Base-by-base conservation (phyloP, 78 protist genomes). In the Speleostelium caveatum region DNA sequence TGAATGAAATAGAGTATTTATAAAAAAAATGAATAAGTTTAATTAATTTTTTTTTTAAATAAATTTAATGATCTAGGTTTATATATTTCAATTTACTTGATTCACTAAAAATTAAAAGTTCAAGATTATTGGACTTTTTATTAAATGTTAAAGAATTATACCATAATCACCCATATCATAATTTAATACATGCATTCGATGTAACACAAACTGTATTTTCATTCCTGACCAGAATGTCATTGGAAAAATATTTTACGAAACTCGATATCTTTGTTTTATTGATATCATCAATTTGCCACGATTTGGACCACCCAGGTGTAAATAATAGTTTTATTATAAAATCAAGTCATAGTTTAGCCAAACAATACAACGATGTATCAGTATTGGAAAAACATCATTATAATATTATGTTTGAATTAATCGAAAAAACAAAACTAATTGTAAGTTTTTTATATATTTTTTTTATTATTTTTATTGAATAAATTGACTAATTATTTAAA, bases 181-280 rank as follows among this genome's bases (percentile, higher is more conserved):
- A 90, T 65, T 96, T 92, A 36, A 24, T 24, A 35, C 97, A 96
- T 59, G 95, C 96, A 4, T 24, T 96, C 28, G 97, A 96, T 55
- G 95, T 91, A 4, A 71, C 77, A 28, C 77, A 72, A 58, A 72
- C 77, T 12, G 33, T 53, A 16, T 72, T 72, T 35, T 28, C 35
- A 28, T 56, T 36, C 8, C 8, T 94, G 24, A 53, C 35, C 10
- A 24, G 39, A 35, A 53, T 42, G 35, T 45, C 55, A 14, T 33
- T 66, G 14, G 19, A 16, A 56, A 26, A 42, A 4, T 30, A 17
- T 33, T 71, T 94, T 39, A 75, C 68, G 30, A 39, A 32, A 19
- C n/a, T 94, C 33, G 96, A 94, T 28, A 24, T 36, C 26, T 68
- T 92, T 42, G 92, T 58, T 30, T 38, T 95, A 36, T 49, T 95